Conservation (phyloP, 2,329 filamentous ascomycete species). For the Macrophomina pseudophaseolina region DNA sequence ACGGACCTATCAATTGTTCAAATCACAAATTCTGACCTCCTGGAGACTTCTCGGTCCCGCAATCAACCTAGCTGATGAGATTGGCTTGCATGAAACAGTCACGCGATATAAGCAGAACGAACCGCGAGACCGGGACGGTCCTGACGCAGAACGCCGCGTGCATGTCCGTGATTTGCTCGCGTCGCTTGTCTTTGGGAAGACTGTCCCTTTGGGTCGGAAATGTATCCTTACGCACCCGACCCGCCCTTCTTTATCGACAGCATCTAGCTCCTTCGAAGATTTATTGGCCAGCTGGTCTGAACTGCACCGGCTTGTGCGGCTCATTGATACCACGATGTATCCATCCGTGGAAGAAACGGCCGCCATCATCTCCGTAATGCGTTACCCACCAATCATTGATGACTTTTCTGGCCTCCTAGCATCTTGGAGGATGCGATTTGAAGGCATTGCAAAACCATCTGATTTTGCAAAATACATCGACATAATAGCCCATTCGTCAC, state of each 20-base stretch:
- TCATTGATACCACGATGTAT: neutral
- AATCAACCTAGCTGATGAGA: neutral
- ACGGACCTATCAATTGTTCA: neutral
- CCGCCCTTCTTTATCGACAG: neutral
- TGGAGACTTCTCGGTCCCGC: neutral
- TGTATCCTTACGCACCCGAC: neutral
- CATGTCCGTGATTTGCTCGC: neutral
- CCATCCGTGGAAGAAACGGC: neutral
- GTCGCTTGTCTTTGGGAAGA: neutral
- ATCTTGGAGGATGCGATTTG: neutral
- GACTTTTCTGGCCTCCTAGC: neutral
- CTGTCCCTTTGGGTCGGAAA: neutral
- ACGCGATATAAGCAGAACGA: neutral
- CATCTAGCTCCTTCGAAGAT: neutral
- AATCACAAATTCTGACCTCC: neutral
- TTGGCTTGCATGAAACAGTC: neutral
- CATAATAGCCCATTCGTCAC: neutral
- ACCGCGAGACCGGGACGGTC: neutral
- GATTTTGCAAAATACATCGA: neutral
- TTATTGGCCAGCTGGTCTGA: neutral
- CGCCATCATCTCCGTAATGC: neutral
- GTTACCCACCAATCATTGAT: neutral
- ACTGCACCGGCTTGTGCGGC: neutral
- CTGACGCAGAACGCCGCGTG: neutral
- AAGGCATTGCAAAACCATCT: neutral